Percentiles rank a stretch among this genome's conserved stretches.
These are phyloP conservation scores for Xylariaceae sp. DNA, from an alignment of 2,329 filamentous ascomycete genomes.

Conservation along the genomic window DNA sequence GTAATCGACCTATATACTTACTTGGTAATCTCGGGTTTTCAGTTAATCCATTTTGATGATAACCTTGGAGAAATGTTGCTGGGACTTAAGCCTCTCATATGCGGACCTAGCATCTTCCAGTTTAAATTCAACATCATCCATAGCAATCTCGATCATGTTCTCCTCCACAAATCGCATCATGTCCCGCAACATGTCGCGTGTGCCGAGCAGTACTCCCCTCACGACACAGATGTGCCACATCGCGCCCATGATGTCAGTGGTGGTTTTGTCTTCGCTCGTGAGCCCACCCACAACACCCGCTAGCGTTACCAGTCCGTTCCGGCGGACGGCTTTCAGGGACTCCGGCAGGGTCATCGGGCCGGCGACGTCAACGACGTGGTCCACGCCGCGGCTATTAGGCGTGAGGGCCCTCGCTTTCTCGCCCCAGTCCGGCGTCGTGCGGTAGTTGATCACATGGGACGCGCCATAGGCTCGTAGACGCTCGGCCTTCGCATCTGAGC, in stretches of 20 bases:
- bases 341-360: conserved; percentile 66
- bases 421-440: conserved; percentile 64
- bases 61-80: conserved; percentile 32
- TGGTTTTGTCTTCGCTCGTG: too few species aligned
- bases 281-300: too few species aligned
- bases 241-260: conserved; percentile 25
- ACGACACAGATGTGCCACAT: conserved; percentile 20
- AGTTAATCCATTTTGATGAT: conserved; percentile 21
- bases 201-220: conserved; percentile 27
- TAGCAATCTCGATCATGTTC: conserved; percentile 23
- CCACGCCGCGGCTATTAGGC: conserved; percentile 57
- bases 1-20: too few species aligned
- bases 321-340: conserved; percentile 56
- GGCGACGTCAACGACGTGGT: conserved; percentile 71
- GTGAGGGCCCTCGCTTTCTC: conserved; percentile 58
- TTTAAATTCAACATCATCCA: conserved; percentile 25
- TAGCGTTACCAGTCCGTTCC: conserved; percentile 47
- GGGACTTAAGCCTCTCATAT: conserved; percentile 26
- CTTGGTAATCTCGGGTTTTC: neutral
- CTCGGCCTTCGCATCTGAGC: conserved; percentile 59
- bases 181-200: conserved; percentile 27
- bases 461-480: conserved; percentile 63
- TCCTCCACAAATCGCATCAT: conserved; percentile 28
- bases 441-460: conserved; percentile 67
- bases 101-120: conserved; percentile 26